phyloP scores from a whole-genome alignment of 345 rosid species.

The Hibiscus syriacus region DNA sequence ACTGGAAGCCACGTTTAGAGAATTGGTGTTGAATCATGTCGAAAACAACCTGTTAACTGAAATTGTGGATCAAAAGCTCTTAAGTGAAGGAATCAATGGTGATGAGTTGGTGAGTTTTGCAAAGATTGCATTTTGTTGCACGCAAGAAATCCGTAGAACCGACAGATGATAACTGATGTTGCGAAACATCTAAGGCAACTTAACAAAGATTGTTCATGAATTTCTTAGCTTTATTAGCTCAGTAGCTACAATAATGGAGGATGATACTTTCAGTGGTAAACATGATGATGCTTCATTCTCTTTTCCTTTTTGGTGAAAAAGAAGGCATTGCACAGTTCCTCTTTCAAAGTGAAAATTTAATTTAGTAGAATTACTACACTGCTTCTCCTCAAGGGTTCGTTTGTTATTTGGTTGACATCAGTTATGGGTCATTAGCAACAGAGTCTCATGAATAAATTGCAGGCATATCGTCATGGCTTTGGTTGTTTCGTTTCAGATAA shows the following conservation, averaged over 20 bases:
- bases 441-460: too few species aligned
- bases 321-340: too few species aligned
- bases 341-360: too few species aligned
- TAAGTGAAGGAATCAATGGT: background rate
- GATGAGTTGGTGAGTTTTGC: background rate
- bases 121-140: background rate
- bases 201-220: background rate
- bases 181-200: slow-evolving; percentile 8
- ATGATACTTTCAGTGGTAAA: too few species aligned
- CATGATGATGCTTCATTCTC: too few species aligned
- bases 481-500: too few species aligned
- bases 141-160: background rate
- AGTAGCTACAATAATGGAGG: background rate
- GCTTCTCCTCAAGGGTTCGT: too few species aligned
- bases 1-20: background rate
- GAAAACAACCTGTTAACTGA: slow-evolving; percentile 5
- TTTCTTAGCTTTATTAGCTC: background rate
- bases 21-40: background rate
- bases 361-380: too few species aligned
- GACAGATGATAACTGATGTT: background rate
- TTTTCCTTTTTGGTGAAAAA: too few species aligned
- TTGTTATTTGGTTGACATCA: too few species aligned
- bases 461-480: too few species aligned
- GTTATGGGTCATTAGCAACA: too few species aligned
- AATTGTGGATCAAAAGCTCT: background rate